phyloP scores from a whole-genome alignment of 495 filamentous ascomycete species.

The Chlorociboria aeruginascens region DNA sequence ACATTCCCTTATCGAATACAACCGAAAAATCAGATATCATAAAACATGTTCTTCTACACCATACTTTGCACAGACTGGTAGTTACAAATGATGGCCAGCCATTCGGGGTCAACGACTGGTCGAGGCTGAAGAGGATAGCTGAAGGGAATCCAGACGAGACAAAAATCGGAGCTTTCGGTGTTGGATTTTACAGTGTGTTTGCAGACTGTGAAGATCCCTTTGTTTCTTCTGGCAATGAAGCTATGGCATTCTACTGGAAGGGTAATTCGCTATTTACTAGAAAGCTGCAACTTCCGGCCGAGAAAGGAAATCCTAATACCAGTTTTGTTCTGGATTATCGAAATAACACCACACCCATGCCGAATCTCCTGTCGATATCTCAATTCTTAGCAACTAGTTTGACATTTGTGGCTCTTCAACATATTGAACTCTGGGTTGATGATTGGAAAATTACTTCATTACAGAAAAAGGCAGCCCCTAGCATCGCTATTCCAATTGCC shows the following conservation, averaged over 20 bases:
- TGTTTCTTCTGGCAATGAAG: constrained; percentile 77
- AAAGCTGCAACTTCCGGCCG: constrained; percentile 53
- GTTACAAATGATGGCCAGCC: constrained; percentile 83
- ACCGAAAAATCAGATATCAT: constrained; percentile 56
- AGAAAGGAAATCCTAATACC: constrained; percentile 54
- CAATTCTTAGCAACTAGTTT: constrained; percentile 91
- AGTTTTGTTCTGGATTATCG: constrained; percentile 89
- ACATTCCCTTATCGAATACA: constrained; percentile 55
- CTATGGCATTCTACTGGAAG: constrained; percentile 99
- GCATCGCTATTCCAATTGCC: constrained; percentile 58
- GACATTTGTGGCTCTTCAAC: constrained; percentile 84
- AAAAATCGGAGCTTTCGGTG: constrained; percentile 97
- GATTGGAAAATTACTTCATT: constrained; percentile 68
- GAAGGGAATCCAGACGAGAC: constrained; percentile 98
- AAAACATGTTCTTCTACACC: constrained; percentile 71
- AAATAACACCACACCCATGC: constrained; percentile 72
- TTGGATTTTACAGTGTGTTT: constrained; percentile 98
- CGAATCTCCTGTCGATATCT: constrained; percentile 69
- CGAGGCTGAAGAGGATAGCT: constrained; percentile 85
- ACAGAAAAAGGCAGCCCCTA: constrained; percentile 73
- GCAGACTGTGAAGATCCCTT: constrained; percentile 97
- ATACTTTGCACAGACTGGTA: constrained; percentile 69
- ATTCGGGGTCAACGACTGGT: constrained; percentile 85
- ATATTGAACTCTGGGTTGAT: constrained; percentile 84
- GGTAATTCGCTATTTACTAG: constrained; percentile 87